Evolutionary conservation across 2,329 filamentous ascomycete species (phyloP).

Genomic region (Ceratocystis variospora): DNA sequence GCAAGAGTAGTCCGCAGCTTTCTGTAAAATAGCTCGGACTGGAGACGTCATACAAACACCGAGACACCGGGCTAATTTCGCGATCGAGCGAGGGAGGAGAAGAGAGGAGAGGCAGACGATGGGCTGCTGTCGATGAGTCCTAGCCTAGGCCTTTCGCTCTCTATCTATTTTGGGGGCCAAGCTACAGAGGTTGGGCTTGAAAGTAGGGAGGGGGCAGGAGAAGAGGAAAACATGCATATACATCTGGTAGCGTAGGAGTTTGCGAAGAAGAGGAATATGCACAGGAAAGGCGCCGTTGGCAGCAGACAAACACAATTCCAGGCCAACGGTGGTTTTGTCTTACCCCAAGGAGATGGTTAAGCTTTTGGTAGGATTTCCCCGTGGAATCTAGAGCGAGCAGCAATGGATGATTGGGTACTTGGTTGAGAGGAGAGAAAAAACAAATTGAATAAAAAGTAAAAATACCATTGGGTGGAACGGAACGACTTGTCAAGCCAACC

Average conservation of each 20-base stretch:
- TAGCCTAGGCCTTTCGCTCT: not conserved
- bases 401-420: not conserved
- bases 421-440: not conserved
- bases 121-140: not conserved
- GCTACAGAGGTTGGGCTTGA: not conserved
- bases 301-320: not conserved
- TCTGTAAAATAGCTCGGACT: not conserved
- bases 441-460: not conserved
- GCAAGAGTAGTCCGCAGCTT: not conserved
- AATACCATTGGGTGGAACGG: not conserved
- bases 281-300: not conserved
- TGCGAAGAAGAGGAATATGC: not conserved
- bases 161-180: not conserved
- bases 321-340: not conserved
- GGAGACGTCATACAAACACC: slow-evolving; percentile 4
- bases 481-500: not conserved
- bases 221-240: not conserved
- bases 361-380: not conserved
- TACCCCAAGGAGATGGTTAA: slow-evolving; percentile 7
- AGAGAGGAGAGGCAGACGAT: not conserved
- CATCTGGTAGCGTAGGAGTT: not conserved
- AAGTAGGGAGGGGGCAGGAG: not conserved
- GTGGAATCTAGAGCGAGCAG: not conserved
- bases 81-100: not conserved
- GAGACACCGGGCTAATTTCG: slow-evolving; percentile 4